Evolutionary conservation across 768 basidiomycete species (phyloP).

Genomic region (Amanita rubescens): DNA sequence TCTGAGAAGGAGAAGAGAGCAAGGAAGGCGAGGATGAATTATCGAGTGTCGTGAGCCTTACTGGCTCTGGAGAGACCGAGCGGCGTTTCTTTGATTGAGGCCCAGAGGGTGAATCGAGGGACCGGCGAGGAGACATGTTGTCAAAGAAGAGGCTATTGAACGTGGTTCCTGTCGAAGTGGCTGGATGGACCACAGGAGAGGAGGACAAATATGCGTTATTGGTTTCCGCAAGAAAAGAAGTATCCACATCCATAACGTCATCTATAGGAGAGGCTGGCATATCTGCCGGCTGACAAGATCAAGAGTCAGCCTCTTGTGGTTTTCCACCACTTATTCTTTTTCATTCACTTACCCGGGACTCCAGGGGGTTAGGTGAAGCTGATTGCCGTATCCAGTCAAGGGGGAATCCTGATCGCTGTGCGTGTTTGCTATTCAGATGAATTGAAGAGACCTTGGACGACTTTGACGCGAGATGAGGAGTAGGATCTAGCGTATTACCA

Average conservation of each 20-base stretch:
- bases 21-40: constrained; percentile 41
- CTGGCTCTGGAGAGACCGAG: constrained; percentile 48
- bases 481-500: constrained; percentile 44
- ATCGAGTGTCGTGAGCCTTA: constrained; percentile 29
- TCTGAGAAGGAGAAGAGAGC: constrained; percentile 44
- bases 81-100: constrained; percentile 47
- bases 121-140: constrained; percentile 41
- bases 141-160: constrained; percentile 59
- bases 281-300: constrained; percentile 28
- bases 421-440: constrained; percentile 39
- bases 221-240: constrained; percentile 34
- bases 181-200: constrained; percentile 36
- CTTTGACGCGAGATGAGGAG: constrained; percentile 24
- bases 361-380: constrained; percentile 17
- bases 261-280: constrained; percentile 39
- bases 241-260: constrained; percentile 80
- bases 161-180: constrained; percentile 43
- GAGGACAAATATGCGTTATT: constrained; percentile 21
- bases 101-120: constrained; percentile 37
- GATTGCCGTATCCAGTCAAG: constrained; percentile 45
- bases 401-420: constrained; percentile 58
- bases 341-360: constrained; percentile 21
- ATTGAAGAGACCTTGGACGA: constrained; percentile 22
- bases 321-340: constrained; percentile 10
- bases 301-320: neutral